Conservation (phyloP, 2,329 filamentous ascomycete species). For the Monilinia fructigena region DNA sequence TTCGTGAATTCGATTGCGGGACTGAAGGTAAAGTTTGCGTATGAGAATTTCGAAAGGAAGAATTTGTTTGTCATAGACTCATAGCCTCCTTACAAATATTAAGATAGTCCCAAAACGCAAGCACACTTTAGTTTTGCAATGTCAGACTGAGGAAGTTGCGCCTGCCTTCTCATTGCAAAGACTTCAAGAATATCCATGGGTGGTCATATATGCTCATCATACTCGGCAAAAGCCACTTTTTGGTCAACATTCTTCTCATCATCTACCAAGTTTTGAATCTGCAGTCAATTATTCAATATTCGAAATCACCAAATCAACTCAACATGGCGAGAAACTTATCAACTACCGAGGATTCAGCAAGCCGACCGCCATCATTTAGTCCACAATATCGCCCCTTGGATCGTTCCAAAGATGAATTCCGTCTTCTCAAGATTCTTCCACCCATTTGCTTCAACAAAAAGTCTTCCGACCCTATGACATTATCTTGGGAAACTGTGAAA, state of each 20-base stretch:
- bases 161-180: no score
- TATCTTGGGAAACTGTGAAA: neutral
- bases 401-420: neutral
- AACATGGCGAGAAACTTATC: neutral
- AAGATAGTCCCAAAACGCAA: no score
- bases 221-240: neutral
- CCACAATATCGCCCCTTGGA: neutral
- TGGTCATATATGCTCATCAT: no score
- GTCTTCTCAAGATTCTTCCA: neutral
- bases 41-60: no score
- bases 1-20: no score
- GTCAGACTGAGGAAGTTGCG: no score
- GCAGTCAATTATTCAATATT: neutral
- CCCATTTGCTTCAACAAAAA: no score
- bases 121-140: no score
- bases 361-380: neutral
- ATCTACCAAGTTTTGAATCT: neutral
- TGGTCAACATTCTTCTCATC: neutral
- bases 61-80: no score
- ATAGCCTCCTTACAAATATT: no score
- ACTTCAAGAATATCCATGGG: no score
- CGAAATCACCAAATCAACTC: neutral
- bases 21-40: no score
- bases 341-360: neutral
- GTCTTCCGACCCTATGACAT: neutral